A percentile compares a stretch with the other conserved stretches of the same genome.
Conservation (phyloP, 495 filamentous ascomycete genomes). For the Neurospora sp. region DNA sequence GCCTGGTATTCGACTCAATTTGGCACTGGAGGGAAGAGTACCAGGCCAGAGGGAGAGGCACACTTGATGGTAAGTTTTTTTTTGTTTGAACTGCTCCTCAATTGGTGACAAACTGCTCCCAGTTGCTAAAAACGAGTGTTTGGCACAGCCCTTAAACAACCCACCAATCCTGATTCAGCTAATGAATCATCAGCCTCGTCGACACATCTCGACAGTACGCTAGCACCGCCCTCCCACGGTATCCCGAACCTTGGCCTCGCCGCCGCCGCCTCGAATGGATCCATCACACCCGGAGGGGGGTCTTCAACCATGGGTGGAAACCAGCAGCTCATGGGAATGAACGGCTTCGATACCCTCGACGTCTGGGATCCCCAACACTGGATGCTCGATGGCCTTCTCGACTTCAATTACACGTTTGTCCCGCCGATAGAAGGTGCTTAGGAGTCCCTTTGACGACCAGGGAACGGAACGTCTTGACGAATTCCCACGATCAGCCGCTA, state of each 20-base stretch:
- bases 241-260: conserved; percentile 20
- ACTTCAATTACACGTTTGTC: conserved; percentile 60
- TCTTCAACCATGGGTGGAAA: conserved; percentile 27
- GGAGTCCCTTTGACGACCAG: conserved; percentile 1
- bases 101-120: conserved; percentile 12
- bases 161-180: conserved; percentile 73
- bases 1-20: conserved; percentile 80
- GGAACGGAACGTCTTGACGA: background rate
- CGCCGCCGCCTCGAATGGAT: conserved; percentile 31
- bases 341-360: conserved; percentile 61
- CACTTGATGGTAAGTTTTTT: conserved; percentile 59
- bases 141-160: conserved; percentile 63
- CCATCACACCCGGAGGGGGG: conserved; percentile 33
- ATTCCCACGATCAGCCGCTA: background rate
- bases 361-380: conserved; percentile 85
- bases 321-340: conserved; percentile 30
- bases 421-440: conserved; percentile 38
- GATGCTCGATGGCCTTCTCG: conserved; percentile 76
- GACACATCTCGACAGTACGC: conserved; percentile 44
- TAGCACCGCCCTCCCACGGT: conserved; percentile 32
- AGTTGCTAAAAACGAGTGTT: conserved; percentile 23
- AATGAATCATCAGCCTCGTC: conserved; percentile 64
- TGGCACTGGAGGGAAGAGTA: conserved; percentile 91
- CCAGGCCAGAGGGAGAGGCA: conserved; percentile 63
- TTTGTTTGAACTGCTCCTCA: background rate